A percentile compares a stretch with the other conserved stretches of the same genome.
Evolutionary conservation across 805 yeast genomes (phyloP).

Genomic region (Isabelozyma pseudorhagii): DNA sequence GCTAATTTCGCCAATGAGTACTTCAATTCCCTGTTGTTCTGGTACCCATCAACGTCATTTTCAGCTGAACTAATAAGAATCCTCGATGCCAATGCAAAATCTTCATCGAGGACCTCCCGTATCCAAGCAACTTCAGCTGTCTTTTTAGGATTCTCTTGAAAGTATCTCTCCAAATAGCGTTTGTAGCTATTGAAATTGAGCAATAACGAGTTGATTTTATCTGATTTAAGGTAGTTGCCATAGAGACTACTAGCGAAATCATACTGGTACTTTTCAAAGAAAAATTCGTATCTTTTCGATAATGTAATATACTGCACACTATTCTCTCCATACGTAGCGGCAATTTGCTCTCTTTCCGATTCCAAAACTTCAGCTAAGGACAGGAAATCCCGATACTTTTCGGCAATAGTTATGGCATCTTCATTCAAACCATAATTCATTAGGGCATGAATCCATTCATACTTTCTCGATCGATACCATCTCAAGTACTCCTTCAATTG

Average conservation of each 20-base stretch:
- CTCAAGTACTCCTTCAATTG: constrained; percentile 24
- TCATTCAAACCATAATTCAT: constrained; percentile 47
- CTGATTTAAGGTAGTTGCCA: constrained; percentile 50
- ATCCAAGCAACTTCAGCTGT: constrained; percentile 71
- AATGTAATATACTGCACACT: constrained; percentile 12
- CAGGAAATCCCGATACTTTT: constrained; percentile 60
- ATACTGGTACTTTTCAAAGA: constrained; percentile 62
- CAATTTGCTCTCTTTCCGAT: constrained; percentile 20
- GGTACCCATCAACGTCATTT: constrained; percentile 31
- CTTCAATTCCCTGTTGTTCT: constrained; percentile 50
- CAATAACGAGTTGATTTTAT: constrained; percentile 52
- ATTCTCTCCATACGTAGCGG: constrained; percentile 13
- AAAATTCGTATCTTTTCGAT: constrained; percentile 38
- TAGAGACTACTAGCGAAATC: constrained; percentile 66
- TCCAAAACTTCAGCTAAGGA: constrained; percentile 55
- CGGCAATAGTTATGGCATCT: constrained; percentile 62
- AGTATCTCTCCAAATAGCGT: constrained; percentile 48
- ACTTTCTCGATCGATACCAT: constrained; percentile 32
- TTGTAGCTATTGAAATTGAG: constrained; percentile 54
- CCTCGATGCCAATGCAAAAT: constrained; percentile 49
- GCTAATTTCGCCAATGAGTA: constrained; percentile 72
- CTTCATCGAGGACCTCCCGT: constrained; percentile 50
- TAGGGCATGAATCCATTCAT: constrained; percentile 59
- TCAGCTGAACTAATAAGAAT: constrained; percentile 42
- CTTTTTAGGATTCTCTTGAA: constrained; percentile 37